Base-by-base conservation (phyloP, 805 yeast genomes). In the Hagleromyces aurorensis region DNA sequence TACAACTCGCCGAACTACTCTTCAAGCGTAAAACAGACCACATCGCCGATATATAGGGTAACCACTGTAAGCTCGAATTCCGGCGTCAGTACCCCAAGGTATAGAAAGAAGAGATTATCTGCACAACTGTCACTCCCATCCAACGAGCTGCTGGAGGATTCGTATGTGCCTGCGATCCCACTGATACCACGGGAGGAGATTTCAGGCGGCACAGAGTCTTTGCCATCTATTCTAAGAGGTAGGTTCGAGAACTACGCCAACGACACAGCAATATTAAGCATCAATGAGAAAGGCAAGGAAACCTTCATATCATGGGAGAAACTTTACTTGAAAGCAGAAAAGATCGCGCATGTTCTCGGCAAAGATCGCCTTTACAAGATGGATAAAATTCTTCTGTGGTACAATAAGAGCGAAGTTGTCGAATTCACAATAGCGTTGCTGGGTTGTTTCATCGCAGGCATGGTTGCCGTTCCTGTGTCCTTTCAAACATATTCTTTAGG, bases 361-460 rank as follows among this genome's bases (percentile, higher is more conserved):
- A 37, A 40, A 25, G 78, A 52, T 81, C 75, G 83, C 1, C 58
- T 85, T 17, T 80, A 77, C 50, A 72, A 82, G 19, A 85, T 83
- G 44, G 96, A 85, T 50, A 69, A 94, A 19, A 94, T 89, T 0
- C 73, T 84, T 18, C 62, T 91, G 23, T 69, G 93, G 43, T 91
- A 86, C 51, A 85, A 82, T 44, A 85, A 79, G 34, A 69, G 69
- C 17, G 97, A 91, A 54, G 75, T 83, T 2, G 69, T 82, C 8
- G 97, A 91, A 40, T 89, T 87, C 52, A 71, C 83, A 0, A 72
- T 82, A 1, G 93, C 97, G 0, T 55, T 91, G 13, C 70, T 85
- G 52, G 98, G 96, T 5, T 87, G 96, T 50, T 83, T 89, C 42
- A 62, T 89, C 33, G 94, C 96, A 1, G 95, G 94, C 2, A 80